phyloP scores from a whole-genome alignment of 176 grass and related monocot genomes.

The Triticum aestivum region DNA sequence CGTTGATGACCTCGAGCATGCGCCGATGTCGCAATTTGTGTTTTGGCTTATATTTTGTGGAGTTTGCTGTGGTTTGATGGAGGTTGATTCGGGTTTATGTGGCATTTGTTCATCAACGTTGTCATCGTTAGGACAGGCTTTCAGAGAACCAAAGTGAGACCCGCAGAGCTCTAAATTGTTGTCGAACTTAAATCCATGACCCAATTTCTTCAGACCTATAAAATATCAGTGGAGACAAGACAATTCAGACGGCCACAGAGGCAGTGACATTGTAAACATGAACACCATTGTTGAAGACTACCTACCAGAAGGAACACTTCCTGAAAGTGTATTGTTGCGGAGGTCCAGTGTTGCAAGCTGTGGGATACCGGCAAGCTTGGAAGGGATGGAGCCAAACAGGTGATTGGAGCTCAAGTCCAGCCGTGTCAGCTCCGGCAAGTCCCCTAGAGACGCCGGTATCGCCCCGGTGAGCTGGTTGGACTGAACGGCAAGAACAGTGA shows the following conservation, averaged over 20 bases:
- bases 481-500: constrained; percentile 73
- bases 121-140: constrained; percentile 37
- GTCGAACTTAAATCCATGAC: constrained; percentile 51
- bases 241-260: constrained; percentile 9
- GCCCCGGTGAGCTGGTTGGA: constrained; percentile 75
- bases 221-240: neutral
- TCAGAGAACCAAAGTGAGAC: constrained; percentile 52
- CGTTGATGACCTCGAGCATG: constrained; percentile 34
- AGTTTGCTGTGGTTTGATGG: constrained; percentile 47
- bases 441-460: constrained; percentile 62
- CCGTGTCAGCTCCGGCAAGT: constrained; percentile 52
- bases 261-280: neutral
- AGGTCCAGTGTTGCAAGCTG: constrained; percentile 54
- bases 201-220: constrained; percentile 64
- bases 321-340: constrained; percentile 71
- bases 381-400: constrained; percentile 78
- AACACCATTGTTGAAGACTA: neutral
- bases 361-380: constrained; percentile 56
- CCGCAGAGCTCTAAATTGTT: constrained; percentile 80
- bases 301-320: constrained; percentile 76
- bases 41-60: constrained; percentile 38
- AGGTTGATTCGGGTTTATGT: constrained; percentile 70
- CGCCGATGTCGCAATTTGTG: constrained; percentile 10
- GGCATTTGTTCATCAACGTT: constrained; percentile 32
- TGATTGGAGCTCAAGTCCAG: constrained; percentile 82